Percentiles rank a stretch among this genome's conserved stretches.
Evolutionary conservation across 2,329 filamentous ascomycete genomes (phyloP).

Genomic region (Raffaelea ambrosiae): DNA sequence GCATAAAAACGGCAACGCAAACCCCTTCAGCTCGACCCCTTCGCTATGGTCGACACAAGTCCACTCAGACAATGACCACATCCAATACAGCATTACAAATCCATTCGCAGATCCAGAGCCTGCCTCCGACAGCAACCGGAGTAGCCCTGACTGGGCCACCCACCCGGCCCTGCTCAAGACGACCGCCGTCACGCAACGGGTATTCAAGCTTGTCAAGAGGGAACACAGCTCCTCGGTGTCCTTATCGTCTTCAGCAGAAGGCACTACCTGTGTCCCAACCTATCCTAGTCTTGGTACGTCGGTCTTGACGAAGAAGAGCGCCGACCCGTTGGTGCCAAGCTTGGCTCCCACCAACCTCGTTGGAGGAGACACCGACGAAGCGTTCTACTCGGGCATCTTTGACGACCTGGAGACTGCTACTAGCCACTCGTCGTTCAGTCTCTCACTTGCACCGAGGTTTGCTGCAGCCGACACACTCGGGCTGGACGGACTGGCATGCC

Average conservation of each 20-base stretch:
- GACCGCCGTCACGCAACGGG: too few species aligned
- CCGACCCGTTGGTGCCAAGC: not conserved
- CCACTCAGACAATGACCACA: not conserved
- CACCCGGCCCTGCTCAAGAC: too few species aligned
- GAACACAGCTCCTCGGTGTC: too few species aligned
- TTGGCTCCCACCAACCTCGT: not conserved
- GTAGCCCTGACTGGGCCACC: too few species aligned
- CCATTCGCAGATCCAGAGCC: too few species aligned
- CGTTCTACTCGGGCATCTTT: not conserved
- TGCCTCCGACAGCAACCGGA: too few species aligned
- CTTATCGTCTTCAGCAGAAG: too few species aligned
- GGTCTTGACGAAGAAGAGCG: not conserved
- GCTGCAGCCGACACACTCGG: not conserved
- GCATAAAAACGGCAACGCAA: too few species aligned
- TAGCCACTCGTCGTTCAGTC: not conserved
- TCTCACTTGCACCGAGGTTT: not conserved
- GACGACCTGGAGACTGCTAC: not conserved
- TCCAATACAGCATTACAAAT: too few species aligned
- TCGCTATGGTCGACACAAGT: not conserved
- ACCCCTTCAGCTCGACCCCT: too few species aligned
- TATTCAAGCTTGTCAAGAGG: too few species aligned
- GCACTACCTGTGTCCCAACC: too few species aligned
- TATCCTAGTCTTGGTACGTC: conserved; percentile 1
- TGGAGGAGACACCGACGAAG: not conserved
- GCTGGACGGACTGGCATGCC: not conserved